Conservation (phyloP, 2,329 filamentous ascomycete species). For the Penicillium sp. region DNA sequence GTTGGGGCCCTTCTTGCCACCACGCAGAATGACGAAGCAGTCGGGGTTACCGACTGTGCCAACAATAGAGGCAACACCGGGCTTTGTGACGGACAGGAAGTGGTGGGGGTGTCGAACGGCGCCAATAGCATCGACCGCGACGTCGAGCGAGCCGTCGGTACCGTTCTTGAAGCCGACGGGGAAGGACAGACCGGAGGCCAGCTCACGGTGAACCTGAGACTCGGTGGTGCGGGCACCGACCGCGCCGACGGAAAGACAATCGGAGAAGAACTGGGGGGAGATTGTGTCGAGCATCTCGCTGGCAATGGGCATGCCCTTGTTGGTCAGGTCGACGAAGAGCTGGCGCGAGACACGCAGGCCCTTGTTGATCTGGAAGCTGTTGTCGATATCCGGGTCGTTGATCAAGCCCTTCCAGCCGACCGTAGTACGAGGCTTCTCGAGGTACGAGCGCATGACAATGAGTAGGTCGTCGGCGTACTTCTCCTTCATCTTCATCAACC, state of each 20-base stretch:
- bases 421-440: slow-evolving; percentile 97
- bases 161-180: slow-evolving; percentile 99
- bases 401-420: slow-evolving; percentile 99
- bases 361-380: slow-evolving; percentile 99
- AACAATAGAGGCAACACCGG: slow-evolving; percentile 90
- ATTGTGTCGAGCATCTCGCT: slow-evolving; percentile 99
- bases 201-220: slow-evolving; percentile 90
- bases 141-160: slow-evolving; percentile 84
- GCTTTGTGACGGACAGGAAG: slow-evolving; percentile 97
- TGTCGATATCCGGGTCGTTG: slow-evolving; percentile 97
- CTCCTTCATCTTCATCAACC: slow-evolving; percentile 76
- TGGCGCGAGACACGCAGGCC: slow-evolving; percentile 82
- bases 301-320: slow-evolving; percentile 91
- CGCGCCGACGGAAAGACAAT: slow-evolving; percentile 86
- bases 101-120: slow-evolving; percentile 90
- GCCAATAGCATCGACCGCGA: slow-evolving; percentile 94
- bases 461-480: slow-evolving; percentile 87
- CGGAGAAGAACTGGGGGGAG: slow-evolving; percentile 93
- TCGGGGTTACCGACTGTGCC: slow-evolving; percentile 94
- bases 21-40: slow-evolving; percentile 93
- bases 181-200: slow-evolving; percentile 92
- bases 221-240: slow-evolving; percentile 97
- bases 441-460: slow-evolving; percentile 96
- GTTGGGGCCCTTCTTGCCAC: slow-evolving; percentile 91
- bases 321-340: slow-evolving; percentile 89